Percentiles rank a stretch among this genome's conserved stretches.
Conservation (phyloP, 768 basidiomycete genomes). For the Amanita fuliginea region DNA sequence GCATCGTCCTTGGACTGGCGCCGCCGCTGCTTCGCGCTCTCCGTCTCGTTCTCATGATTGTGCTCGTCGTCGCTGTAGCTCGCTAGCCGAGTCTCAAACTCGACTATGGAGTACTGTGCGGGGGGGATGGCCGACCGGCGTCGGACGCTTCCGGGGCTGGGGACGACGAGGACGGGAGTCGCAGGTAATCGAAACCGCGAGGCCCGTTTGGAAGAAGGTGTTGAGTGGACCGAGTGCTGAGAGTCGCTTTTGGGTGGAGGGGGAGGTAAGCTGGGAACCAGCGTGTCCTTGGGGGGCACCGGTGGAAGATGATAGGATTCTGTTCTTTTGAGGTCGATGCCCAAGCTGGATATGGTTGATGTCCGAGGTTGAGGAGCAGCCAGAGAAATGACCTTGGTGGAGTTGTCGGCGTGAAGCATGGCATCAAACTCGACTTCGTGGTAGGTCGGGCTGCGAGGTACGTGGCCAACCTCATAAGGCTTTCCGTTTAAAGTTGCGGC, state of each 20-base stretch:
- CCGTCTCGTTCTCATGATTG: slow-evolving; percentile 24
- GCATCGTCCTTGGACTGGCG: slow-evolving; percentile 55
- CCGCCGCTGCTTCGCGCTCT: slow-evolving; percentile 33
- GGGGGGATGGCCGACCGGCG: slow-evolving; percentile 45
- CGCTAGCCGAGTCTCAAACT: slow-evolving; percentile 75
- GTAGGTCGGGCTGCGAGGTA: slow-evolving; percentile 35
- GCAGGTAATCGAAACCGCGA: slow-evolving; percentile 50
- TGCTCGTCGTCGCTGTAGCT: slow-evolving; percentile 45
- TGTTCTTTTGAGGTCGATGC: slow-evolving; percentile 9
- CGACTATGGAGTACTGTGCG: slow-evolving; percentile 71
- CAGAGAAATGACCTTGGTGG: slow-evolving; percentile 34
- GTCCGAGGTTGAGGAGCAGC: slow-evolving; percentile 4
- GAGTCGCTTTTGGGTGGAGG: background rate
- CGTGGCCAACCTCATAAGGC: slow-evolving; percentile 59
- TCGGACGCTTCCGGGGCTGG: slow-evolving; percentile 35
- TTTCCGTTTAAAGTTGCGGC: slow-evolving; percentile 75
- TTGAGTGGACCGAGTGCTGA: background rate
- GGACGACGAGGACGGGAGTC: slow-evolving; percentile 29
- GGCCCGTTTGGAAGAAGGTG: slow-evolving; percentile 23
- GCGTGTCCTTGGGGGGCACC: background rate
- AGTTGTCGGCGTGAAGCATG: slow-evolving; percentile 44
- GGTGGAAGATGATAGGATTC: slow-evolving; percentile 14
- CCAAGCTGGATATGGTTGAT: slow-evolving; percentile 15
- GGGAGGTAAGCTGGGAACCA: background rate
- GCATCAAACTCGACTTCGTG: slow-evolving; percentile 77